These are phyloP conservation scores for Parachaetomium inaequale DNA, from an alignment of 495 filamentous ascomycete species.

Conservation along the genomic window DNA sequence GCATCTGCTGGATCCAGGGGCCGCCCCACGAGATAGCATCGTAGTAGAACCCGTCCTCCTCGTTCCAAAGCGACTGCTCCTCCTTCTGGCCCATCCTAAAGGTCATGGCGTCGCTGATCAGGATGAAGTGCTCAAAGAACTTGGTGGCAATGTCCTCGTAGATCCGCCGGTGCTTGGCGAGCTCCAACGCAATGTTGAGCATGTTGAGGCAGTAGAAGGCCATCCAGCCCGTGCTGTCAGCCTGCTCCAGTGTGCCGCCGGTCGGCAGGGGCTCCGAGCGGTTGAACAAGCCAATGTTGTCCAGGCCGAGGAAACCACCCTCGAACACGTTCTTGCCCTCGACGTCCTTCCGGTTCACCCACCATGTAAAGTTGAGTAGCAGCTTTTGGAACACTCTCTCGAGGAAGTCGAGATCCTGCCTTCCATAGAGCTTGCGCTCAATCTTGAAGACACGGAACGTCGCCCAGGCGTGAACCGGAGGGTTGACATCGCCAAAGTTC, in stretches of 20 bases:
- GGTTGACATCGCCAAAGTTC: conserved; percentile 98
- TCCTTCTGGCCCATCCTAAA: conserved; percentile 71
- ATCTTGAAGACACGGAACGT: conserved; percentile 96
- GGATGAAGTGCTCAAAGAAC: conserved; percentile 97
- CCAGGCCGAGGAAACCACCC: conserved; percentile 91
- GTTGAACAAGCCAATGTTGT: conserved; percentile 97
- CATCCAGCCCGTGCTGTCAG: conserved; percentile 98
- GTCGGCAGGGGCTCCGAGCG: conserved; percentile 95
- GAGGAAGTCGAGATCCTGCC: conserved; percentile 90
- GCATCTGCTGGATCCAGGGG: conserved; percentile 87
- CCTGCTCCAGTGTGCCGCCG: conserved; percentile 88
- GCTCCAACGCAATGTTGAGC: conserved; percentile 91
- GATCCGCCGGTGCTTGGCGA: conserved; percentile 91
- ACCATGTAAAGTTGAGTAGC: conserved; percentile 96
- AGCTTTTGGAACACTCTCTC: conserved; percentile 96
- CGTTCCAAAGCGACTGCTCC: conserved; percentile 88
- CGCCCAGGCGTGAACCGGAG: conserved; percentile 94
- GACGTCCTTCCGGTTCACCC: conserved; percentile 92
- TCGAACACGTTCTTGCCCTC: conserved; percentile 97
- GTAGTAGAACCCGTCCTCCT: conserved; percentile 95
- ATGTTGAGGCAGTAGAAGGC: conserved; percentile 92
- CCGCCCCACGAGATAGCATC: conserved; percentile 95
- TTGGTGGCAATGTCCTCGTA: conserved; percentile 98
- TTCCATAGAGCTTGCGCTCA: conserved; percentile 93
- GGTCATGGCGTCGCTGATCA: conserved; percentile 97